These are phyloP conservation scores for Huntiella omanensis DNA, from an alignment of 2,329 filamentous ascomycete species.

Conservation along the genomic window DNA sequence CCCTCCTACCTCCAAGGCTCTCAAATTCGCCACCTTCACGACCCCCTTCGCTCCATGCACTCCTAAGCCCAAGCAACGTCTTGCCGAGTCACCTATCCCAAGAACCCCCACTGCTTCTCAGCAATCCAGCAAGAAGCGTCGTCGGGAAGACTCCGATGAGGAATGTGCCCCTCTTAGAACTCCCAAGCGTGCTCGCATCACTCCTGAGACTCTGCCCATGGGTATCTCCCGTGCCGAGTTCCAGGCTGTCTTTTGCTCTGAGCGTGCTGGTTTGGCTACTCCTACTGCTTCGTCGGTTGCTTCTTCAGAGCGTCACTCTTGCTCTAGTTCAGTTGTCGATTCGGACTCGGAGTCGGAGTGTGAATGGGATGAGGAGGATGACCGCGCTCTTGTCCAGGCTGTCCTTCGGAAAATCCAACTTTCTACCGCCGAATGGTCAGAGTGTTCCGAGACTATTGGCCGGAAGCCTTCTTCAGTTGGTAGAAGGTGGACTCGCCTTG, in stretches of 20 bases:
- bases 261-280: conserved; percentile 1
- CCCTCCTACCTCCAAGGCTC: conserved; percentile 19
- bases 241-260: conserved; percentile 20
- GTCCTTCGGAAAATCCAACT: conserved; percentile 48
- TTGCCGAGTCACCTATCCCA: conserved; percentile 6
- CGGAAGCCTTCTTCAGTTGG: conserved; percentile 38
- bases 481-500: conserved; percentile 43
- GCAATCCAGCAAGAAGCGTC: conserved; percentile 21
- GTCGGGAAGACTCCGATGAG: conserved; percentile 29
- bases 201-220: conserved; percentile 39
- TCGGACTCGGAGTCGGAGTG: conserved; percentile 23
- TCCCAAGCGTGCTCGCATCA: conserved; percentile 40
- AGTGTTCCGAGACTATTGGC: conserved; percentile 44
- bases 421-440: conserved; percentile 46
- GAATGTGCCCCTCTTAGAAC: conserved; percentile 29
- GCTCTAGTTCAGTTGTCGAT: conserved; percentile 18
- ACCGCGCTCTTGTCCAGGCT: conserved; percentile 46
- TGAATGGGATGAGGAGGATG: conserved; percentile 44
- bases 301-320: not conserved
- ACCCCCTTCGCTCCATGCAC: conserved; percentile 26
- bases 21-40: conserved; percentile 28
- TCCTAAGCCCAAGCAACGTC: conserved; percentile 21
- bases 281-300: conserved; percentile 3
- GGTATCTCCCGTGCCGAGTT: conserved; percentile 41
- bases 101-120: conserved; percentile 2